These are phyloP conservation scores for Capronia epimyces DNA, from an alignment of 2,329 filamentous ascomycete species.

Conservation along the genomic window DNA sequence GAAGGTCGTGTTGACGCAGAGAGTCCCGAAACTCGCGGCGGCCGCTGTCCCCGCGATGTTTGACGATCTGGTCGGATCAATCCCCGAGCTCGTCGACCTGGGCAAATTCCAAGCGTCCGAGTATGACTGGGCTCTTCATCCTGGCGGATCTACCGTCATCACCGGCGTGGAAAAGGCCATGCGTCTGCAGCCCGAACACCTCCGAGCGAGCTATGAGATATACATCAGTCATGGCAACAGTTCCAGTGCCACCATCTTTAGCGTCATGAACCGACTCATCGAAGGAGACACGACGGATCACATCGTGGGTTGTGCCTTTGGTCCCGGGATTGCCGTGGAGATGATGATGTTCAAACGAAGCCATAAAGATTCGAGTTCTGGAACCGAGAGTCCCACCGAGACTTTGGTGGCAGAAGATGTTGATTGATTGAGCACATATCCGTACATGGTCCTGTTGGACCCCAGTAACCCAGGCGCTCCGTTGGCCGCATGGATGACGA, in stretches of 20 bases:
- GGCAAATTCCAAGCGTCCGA: constrained; percentile 46
- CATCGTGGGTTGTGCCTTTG: constrained; percentile 64
- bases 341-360: constrained; percentile 56
- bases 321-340: constrained; percentile 63
- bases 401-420: constrained; percentile 28
- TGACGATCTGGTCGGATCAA: constrained; percentile 47
- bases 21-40: constrained; percentile 55
- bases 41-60: constrained; percentile 52
- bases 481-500: too few species aligned
- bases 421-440: constrained; percentile 18
- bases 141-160: constrained; percentile 62
- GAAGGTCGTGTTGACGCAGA: constrained; percentile 61
- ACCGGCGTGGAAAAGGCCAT: constrained; percentile 57
- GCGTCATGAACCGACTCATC: constrained; percentile 59
- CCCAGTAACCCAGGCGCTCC: too few species aligned
- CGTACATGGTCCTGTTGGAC: too few species aligned
- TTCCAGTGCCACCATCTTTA: constrained; percentile 61
- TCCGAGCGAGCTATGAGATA: constrained; percentile 64
- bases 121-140: constrained; percentile 70
- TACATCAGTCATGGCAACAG: constrained; percentile 66
- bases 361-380: constrained; percentile 10
- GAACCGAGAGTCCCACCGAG: constrained; percentile 26
- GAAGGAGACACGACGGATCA: constrained; percentile 41
- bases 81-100: constrained; percentile 35
- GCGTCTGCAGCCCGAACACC: constrained; percentile 54